Base-by-base conservation (phyloP, 768 basidiomycete genomes). In the Psilocybe sp. region DNA sequence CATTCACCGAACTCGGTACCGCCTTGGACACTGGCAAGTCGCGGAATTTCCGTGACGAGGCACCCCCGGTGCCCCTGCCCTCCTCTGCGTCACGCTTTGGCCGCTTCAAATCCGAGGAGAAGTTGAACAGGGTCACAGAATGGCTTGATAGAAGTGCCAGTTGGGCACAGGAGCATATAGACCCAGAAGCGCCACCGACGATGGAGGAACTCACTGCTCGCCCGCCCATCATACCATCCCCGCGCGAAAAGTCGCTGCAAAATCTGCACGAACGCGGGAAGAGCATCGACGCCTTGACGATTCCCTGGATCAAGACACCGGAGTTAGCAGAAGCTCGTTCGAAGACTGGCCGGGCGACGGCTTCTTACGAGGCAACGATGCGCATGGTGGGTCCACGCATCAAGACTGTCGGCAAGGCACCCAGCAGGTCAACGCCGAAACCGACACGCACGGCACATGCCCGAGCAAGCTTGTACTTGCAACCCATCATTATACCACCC, bases 361-460 rank as follows among this genome's bases (percentile, higher is more conserved):
- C 43, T 12, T 34, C 46, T 38, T 31, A 37, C 9, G 37, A 33
- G 9, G 39, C 46, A 4, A 32, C 42, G 11, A 18, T 43, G n/a
- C 40, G 41, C 41, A 50, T 53, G 16, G 41, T 57, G 51, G 19
- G 60, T 10, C 41, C 60, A 14, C 65, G 69, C 45, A 66, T 76
- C 49, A 76, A 70, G 64, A 75, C 65, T 47, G 61, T 72, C 33
- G 75, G 76, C 2, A 70, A 54, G 38, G 73, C 63, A 38, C 71
- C 72, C 2, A 63, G 61, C 46, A 64, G 63, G 49, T 55, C 38
- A 2, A 74, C 70, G 20, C 76, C 71, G 6, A 53, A 59, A 7
- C 68, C 69, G 15, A 61, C 63, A 6, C 62, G 37, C 23, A 45
- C 53, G n/a, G 52, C 51, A 10, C 53, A 56, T 44, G 42, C 58